These are phyloP conservation scores for Naganishia randhawae DNA, from an alignment of 768 basidiomycete genomes.

Conservation along the genomic window DNA sequence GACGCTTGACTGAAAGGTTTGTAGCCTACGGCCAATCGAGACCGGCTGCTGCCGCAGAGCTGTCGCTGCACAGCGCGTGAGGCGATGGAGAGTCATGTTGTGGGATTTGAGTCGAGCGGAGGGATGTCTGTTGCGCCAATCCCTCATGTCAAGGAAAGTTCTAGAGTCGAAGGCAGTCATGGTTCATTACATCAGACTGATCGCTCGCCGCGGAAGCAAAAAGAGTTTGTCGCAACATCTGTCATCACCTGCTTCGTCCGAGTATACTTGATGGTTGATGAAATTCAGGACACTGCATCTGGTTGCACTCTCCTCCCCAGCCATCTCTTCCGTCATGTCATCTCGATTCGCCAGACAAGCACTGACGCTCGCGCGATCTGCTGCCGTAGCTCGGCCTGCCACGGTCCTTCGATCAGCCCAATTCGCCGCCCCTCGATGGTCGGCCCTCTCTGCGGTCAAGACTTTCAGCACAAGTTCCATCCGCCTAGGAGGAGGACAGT, in stretches of 20 bases:
- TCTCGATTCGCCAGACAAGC: slow-evolving; percentile 10
- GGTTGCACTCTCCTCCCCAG: background rate
- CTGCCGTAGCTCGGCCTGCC: slow-evolving; percentile 23
- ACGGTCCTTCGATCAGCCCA: slow-evolving; percentile 12
- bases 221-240: background rate
- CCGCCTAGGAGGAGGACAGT: slow-evolving; percentile 42
- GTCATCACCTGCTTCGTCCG: background rate
- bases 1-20: background rate
- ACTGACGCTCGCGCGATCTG: slow-evolving; percentile 12
- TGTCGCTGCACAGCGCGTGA: background rate
- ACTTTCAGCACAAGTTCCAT: slow-evolving; percentile 35
- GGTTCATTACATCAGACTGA: slow-evolving; percentile 3
- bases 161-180: background rate
- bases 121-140: too few species aligned
- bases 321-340: background rate
- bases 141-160: too few species aligned
- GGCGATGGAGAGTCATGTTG: background rate
- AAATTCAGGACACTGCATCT: background rate
- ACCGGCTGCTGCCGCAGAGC: background rate
- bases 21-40: background rate
- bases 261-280: background rate
- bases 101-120: background rate
- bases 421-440: slow-evolving; percentile 9
- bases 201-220: too few species aligned
- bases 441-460: slow-evolving; percentile 18